Evolutionary conservation across 345 rosid species (phyloP).

Genomic region (Abelmoschus esculentus): DNA sequence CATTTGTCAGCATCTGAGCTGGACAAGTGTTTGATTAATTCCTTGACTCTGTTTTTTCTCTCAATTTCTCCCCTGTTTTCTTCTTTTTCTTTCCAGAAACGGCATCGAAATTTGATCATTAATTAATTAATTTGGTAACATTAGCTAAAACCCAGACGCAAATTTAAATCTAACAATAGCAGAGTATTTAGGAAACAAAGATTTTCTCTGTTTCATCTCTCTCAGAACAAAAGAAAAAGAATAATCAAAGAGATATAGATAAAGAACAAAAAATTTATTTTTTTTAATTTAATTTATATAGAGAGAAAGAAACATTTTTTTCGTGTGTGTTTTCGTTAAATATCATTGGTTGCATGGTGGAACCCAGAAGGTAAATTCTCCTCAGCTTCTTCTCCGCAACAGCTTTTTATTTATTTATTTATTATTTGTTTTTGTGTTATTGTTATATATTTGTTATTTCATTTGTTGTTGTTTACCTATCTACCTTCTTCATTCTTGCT

Average conservation of each 20-base stretch:
- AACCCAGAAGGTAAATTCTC: slow-evolving; percentile 44
- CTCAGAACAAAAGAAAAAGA: too few relatives aligned
- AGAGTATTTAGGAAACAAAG: slow-evolving; percentile 21
- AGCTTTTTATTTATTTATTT: background rate
- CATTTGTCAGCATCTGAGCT: slow-evolving; percentile 23
- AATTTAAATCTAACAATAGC: background rate
- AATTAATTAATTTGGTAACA: background rate
- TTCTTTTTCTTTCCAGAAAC: slow-evolving; percentile 2
- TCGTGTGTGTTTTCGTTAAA: slow-evolving; percentile 32
- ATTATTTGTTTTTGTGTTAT: background rate
- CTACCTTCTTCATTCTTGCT: slow-evolving; percentile 27
- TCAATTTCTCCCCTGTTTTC: background rate
- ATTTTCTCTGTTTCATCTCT: slow-evolving; percentile 10
- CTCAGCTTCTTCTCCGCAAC: slow-evolving; percentile 11
- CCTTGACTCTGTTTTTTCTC: slow-evolving; percentile 1
- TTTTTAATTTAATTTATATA: background rate
- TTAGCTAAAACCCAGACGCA: background rate
- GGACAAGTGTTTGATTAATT: slow-evolving; percentile 29
- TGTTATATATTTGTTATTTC: slow-evolving; percentile 5
- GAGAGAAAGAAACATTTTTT: background rate
- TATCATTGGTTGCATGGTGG: slow-evolving; percentile 58
- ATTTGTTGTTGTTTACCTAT: slow-evolving; percentile 22
- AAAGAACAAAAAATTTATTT: background rate
- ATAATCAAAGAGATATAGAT: background rate
- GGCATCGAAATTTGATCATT: background rate